Base-by-base conservation (phyloP, 345 rosid species). In the Iberis pinnata region DNA sequence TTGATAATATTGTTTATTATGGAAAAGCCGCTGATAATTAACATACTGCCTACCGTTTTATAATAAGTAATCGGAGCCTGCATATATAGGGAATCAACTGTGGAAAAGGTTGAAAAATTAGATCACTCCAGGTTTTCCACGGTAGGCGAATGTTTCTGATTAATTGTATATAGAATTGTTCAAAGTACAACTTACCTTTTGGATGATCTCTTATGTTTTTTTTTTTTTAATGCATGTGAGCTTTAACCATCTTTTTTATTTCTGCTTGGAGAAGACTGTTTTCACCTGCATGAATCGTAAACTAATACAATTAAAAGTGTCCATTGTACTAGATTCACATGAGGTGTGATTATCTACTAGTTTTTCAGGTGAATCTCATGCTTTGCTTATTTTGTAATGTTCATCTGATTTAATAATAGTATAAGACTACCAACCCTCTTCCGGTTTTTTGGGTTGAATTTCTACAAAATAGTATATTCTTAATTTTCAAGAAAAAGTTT, bases 101-200 rank as follows among this genome's bases (percentile, higher is more conserved):
- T 45, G 56, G 26, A 66, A 53, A 67, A 51, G 49, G 38, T 67
- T 22, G 3, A 22, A 22, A 53, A 39, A 53, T 52, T 53, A 40
- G 50, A 60, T 67, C 39, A 46, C 36, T 60, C 12, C 71, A 60
- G 56, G 25, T 22, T 22, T 22, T 2, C 6, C 25, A 22, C 6
- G 36, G 48, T 67, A 61, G 56, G 45, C 61, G 52, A 60, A 60
- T 60, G 65, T 60, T 60, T 53, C 12, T 53, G 16, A 41, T 60
- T 60, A 53, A 53, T 46, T 29, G 26, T 18, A 29, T 38, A 0
- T 25, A 44, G 39, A 22, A 29, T 29, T 53, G 18, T 20, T 58
- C 66, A 14, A 60, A 67, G 71, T 67, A 60, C 71, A 67, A 32
- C 57, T 40, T 47, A 13, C 62, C 66, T 67, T 67, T 67, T 47